phyloP scores from a whole-genome alignment of 176 grass and related monocot species.

The Zoysia japonica region DNA sequence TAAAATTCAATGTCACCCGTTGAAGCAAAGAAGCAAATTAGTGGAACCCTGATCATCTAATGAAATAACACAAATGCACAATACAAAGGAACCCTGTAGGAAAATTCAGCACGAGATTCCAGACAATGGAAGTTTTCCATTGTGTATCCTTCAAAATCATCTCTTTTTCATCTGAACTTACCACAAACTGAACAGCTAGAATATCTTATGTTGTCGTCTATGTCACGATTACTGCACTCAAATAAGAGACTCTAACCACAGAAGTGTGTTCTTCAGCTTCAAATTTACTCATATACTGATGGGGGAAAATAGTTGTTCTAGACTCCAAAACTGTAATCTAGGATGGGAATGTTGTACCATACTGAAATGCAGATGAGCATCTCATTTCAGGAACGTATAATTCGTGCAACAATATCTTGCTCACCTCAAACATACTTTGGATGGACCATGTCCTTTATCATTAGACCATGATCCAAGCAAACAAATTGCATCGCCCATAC shows the following conservation, averaged over 20 bases:
- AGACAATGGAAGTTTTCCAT: too few species aligned
- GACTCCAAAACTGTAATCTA: background rate
- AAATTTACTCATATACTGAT: background rate
- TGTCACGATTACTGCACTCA: background rate
- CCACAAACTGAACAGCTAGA: background rate
- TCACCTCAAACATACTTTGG: background rate
- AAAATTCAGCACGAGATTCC: too few species aligned
- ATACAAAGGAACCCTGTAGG: background rate
- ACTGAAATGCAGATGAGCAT: background rate
- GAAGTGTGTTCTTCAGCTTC: background rate
- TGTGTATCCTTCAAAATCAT: too few species aligned
- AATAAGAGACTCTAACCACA: background rate
- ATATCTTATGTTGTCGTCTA: background rate
- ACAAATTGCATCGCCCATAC: background rate
- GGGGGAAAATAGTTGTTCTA: background rate
- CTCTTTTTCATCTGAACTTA: background rate
- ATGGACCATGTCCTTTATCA: background rate
- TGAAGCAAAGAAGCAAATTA: background rate
- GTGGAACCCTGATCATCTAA: background rate
- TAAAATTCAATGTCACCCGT: background rate
- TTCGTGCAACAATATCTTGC: background rate
- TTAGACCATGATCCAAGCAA: background rate
- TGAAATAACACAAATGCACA: background rate
- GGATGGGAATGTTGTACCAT: background rate
- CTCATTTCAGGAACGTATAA: background rate